Percentiles rank a stretch among this genome's conserved stretches.
Evolutionary conservation across 441 rosid species (phyloP).

Genomic region (Euphorbia celastroides): DNA sequence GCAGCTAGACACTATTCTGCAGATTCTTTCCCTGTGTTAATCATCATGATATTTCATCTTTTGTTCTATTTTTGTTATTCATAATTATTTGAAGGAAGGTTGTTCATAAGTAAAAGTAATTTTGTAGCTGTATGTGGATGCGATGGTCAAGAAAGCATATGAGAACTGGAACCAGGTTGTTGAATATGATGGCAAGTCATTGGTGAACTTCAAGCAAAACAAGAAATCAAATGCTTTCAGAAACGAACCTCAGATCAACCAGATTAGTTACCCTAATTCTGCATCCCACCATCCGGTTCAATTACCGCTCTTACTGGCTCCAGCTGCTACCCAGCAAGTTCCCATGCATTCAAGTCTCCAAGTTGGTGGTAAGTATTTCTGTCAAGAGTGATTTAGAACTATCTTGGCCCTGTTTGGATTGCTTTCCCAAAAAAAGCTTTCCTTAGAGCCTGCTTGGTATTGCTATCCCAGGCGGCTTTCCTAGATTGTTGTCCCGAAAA

Average conservation of each 20-base stretch:
- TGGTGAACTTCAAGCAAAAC: conserved; percentile 59
- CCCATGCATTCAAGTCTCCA: conserved; percentile 42
- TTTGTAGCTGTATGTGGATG: conserved; percentile 78
- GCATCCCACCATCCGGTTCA: conserved; percentile 52
- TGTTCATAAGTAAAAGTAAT: conserved; percentile 6
- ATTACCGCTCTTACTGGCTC: conserved; percentile 39
- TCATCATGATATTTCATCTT: too few species aligned
- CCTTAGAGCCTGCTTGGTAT: too few species aligned
- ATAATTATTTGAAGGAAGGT: background rate
- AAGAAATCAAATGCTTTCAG: conserved; percentile 41
- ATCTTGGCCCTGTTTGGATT: too few species aligned
- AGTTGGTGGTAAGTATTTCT: conserved; percentile 56
- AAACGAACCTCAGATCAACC: conserved; percentile 44
- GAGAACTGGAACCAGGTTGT: conserved; percentile 84
- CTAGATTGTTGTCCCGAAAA: too few species aligned
- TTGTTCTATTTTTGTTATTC: too few species aligned
- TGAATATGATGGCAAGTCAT: conserved; percentile 92
- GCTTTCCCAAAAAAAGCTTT: too few species aligned
- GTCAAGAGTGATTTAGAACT: too few species aligned
- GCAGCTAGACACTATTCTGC: too few species aligned
- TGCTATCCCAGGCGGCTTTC: too few species aligned
- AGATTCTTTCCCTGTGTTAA: too few species aligned
- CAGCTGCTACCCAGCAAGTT: conserved; percentile 52
- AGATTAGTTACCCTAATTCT: conserved; percentile 41
- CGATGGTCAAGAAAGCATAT: conserved; percentile 91